Conservation (phyloP, 2,329 filamentous ascomycete species). For the Moelleriella libera region DNA sequence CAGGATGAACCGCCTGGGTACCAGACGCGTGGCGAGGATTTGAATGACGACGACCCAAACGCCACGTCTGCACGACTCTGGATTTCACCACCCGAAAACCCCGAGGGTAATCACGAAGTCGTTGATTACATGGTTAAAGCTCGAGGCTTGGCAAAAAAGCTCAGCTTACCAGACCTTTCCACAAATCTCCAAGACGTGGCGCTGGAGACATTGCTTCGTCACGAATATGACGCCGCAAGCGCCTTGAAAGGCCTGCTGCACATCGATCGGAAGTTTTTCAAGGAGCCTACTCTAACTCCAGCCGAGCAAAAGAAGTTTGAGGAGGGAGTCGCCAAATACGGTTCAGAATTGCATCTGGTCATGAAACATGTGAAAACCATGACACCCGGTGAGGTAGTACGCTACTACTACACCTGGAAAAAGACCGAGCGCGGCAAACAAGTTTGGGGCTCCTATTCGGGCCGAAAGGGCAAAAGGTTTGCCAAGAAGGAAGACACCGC, state of each 20-base stretch:
- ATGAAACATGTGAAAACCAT: slow-evolving; percentile 77
- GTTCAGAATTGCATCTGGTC: slow-evolving; percentile 75
- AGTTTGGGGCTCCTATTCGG: slow-evolving; percentile 81
- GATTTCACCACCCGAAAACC: slow-evolving; percentile 52
- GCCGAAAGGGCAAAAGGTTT: slow-evolving; percentile 82
- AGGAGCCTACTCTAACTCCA: slow-evolving; percentile 68
- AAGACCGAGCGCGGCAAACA: slow-evolving; percentile 75
- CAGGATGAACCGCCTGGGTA: slow-evolving; percentile 86
- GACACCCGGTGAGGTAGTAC: slow-evolving; percentile 65
- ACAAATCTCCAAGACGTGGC: slow-evolving; percentile 85
- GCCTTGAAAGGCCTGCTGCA: slow-evolving; percentile 58
- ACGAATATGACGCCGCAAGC: slow-evolving; percentile 55
- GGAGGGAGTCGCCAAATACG: slow-evolving; percentile 77
- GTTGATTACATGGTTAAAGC: slow-evolving; percentile 65
- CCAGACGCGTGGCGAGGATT: slow-evolving; percentile 68
- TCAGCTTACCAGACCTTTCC: slow-evolving; percentile 60
- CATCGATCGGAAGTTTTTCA: slow-evolving; percentile 57
- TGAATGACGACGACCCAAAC: slow-evolving; percentile 52
- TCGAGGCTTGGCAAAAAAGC: slow-evolving; percentile 45
- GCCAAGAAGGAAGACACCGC: slow-evolving; percentile 58
- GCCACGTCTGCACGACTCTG: slow-evolving; percentile 67
- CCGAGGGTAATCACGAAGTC: slow-evolving; percentile 41
- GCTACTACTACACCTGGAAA: slow-evolving; percentile 97
- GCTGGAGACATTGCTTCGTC: slow-evolving; percentile 55
- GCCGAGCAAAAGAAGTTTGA: slow-evolving; percentile 83